A percentile compares a stretch with the other conserved stretches of the same genome.
These are phyloP conservation scores for Volvox carteri DNA, from an alignment of 163 green algal genomes.

Conservation along the genomic window DNA sequence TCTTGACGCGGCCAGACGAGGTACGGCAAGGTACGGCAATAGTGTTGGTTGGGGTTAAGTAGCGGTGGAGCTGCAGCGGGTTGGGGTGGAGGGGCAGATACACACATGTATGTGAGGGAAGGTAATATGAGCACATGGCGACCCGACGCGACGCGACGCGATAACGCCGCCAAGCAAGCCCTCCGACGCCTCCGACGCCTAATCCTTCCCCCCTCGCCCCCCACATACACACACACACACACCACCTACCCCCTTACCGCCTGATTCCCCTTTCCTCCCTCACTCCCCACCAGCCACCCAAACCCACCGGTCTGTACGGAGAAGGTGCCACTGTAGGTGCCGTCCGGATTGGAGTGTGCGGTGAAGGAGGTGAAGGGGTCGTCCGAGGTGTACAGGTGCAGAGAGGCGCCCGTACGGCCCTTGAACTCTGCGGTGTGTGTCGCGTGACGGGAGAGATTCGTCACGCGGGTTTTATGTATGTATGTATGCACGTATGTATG, in stretches of 20 bases:
- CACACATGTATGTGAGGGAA: too few relatives aligned
- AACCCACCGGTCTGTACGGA: slow-evolving; percentile 57
- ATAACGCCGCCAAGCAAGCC: too few relatives aligned
- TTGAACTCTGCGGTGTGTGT: slow-evolving; percentile 60
- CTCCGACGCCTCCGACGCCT: too few relatives aligned
- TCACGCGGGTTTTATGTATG: background rate
- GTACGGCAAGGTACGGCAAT: background rate
- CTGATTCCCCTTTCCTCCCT: background rate
- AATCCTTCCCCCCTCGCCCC: too few relatives aligned
- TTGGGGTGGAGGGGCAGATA: too few relatives aligned
- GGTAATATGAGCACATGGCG: too few relatives aligned
- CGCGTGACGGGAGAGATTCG: background rate
- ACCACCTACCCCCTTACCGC: background rate
- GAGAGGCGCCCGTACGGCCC: slow-evolving; percentile 52
- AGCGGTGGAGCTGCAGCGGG: background rate
- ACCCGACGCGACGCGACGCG: too few relatives aligned
- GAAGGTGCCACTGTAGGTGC: slow-evolving; percentile 69
- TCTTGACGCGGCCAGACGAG: too few relatives aligned
- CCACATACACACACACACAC: background rate
- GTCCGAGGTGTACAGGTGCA: slow-evolving; percentile 66
- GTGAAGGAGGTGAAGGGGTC: slow-evolving; percentile 71
- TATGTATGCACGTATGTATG: background rate
- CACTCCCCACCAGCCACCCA: background rate
- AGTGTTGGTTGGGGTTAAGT: background rate
- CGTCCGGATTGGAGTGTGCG: slow-evolving; percentile 69